A percentile compares a stretch with the other conserved stretches of the same genome.
Evolutionary conservation across 495 filamentous ascomycete species (phyloP).

Genomic region (Chlorociboria aeruginascens): DNA sequence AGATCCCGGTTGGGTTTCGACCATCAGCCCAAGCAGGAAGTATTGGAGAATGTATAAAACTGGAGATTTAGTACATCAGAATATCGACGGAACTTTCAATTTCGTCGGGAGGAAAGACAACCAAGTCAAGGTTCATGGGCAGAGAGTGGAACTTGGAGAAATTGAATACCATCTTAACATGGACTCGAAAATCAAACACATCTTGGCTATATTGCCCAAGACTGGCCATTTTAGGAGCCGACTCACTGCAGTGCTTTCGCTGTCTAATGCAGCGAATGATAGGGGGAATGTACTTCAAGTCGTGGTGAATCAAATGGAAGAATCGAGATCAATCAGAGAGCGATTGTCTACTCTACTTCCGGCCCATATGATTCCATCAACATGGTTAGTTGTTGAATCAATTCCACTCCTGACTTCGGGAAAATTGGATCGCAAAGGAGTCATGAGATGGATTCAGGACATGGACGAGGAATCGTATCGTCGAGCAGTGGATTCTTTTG

Average conservation of each 20-base stretch:
- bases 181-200: conserved; percentile 3
- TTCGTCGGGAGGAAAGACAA: conserved; percentile 20
- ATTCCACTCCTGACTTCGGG: conserved; percentile 3
- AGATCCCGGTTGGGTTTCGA: conserved; percentile 11
- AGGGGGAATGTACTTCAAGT: neutral
- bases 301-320: too few relatives aligned
- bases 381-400: conserved; percentile 3
- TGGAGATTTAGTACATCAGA: conserved; percentile 12
- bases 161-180: conserved; percentile 29
- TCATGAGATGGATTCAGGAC: neutral
- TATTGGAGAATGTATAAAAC: conserved; percentile 46
- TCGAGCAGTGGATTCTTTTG: too few relatives aligned
- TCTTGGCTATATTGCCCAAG: conserved; percentile 19
- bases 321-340: too few relatives aligned
- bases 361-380: conserved; percentile 18
- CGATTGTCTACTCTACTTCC: conserved; percentile 4
- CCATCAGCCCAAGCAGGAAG: conserved; percentile 19
- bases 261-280: neutral
- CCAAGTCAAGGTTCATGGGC: conserved; percentile 23
- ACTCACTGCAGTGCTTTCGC: neutral
- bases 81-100: conserved; percentile 29
- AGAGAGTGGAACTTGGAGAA: conserved; percentile 22
- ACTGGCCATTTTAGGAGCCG: conserved; percentile 1
- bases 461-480: neutral
- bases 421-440: conserved; percentile 2